Evolutionary conservation across 2,329 filamentous ascomycete species (phyloP).

Genomic region (Mariannaea elegans): DNA sequence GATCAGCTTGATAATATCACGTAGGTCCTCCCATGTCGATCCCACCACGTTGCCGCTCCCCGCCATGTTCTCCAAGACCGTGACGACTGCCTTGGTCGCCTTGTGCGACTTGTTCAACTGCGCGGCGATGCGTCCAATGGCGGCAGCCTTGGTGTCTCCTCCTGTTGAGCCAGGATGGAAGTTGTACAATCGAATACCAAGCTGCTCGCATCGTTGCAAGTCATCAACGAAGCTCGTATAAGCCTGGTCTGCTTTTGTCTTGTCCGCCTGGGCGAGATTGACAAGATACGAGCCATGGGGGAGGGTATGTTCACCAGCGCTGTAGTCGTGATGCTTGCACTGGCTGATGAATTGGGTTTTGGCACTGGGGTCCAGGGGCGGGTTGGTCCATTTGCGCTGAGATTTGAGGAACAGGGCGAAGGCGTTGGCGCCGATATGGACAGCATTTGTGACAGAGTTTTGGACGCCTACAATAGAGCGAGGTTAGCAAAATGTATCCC

Average conservation of each 20-base stretch:
- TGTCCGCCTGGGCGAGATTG: conserved; percentile 88
- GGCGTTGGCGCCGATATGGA: conserved; percentile 87
- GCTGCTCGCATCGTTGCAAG: conserved; percentile 80
- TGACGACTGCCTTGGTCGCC: conserved; percentile 79
- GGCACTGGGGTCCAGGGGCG: conserved; percentile 75
- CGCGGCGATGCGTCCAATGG: conserved; percentile 79
- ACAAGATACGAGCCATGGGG: conserved; percentile 97
- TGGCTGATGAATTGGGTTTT: conserved; percentile 74
- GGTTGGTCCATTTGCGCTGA: conserved; percentile 92
- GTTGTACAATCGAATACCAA: conserved; percentile 94
- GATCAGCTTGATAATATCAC: conserved; percentile 82
- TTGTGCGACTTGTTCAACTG: conserved; percentile 85
- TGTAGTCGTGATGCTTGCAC: conserved; percentile 76
- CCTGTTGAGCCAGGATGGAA: conserved; percentile 93
- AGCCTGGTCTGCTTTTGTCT: conserved; percentile 82
- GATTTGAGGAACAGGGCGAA: conserved; percentile 97
- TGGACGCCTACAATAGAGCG: conserved; percentile 74
- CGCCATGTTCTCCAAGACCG: conserved; percentile 95
- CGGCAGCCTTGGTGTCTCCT: conserved; percentile 70
- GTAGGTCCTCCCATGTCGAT: conserved; percentile 83
- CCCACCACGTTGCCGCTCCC: conserved; percentile 89
- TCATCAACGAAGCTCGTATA: conserved; percentile 90
- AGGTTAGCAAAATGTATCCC: not conserved
- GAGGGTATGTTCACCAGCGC: conserved; percentile 76
- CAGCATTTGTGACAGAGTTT: conserved; percentile 81